These are phyloP conservation scores for Coprinellus aureogranulatus DNA, from an alignment of 768 basidiomycete genomes.

Conservation along the genomic window DNA sequence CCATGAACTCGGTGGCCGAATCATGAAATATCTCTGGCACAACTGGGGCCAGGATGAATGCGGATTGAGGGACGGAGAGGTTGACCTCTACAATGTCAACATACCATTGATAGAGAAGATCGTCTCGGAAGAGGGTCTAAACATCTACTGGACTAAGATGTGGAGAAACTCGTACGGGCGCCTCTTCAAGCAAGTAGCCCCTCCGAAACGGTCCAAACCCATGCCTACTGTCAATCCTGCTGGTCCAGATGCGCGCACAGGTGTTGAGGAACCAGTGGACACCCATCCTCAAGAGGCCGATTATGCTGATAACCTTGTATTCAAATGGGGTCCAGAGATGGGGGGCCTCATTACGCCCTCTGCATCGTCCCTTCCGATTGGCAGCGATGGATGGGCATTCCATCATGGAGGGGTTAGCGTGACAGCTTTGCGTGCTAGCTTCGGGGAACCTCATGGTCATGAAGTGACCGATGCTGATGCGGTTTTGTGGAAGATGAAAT, in stretches of 20 bases:
- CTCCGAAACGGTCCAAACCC: conserved; percentile 7
- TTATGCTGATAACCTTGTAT: conserved; percentile 47
- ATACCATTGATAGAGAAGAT: conserved; percentile 76
- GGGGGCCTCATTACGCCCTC: conserved; percentile 62
- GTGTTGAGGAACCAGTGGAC: conserved; percentile 15
- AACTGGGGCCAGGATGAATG: conserved; percentile 77
- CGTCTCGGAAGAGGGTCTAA: conserved; percentile 56
- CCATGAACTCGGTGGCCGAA: conserved; percentile 60
- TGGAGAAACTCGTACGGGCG: conserved; percentile 85
- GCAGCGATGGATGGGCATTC: conserved; percentile 82
- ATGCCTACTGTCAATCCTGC: conserved; percentile 31
- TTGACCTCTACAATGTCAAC: conserved; percentile 86
- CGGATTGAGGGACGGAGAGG: conserved; percentile 58
- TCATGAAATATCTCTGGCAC: conserved; percentile 73
- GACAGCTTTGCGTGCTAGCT: conserved; percentile 73
- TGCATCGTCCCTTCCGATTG: conserved; percentile 58
- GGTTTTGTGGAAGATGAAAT: conserved; percentile 55
- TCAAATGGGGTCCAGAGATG: conserved; percentile 75
- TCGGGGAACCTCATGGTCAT: conserved; percentile 56
- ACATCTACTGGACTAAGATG: conserved; percentile 76
- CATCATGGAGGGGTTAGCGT: conserved; percentile 68
- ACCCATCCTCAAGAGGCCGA: conserved; percentile 17
- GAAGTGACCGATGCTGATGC: conserved; percentile 34
- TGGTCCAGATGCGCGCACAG: conserved; percentile 41
- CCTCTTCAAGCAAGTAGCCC: conserved; percentile 60